Conservation (phyloP, 805 yeast species). For the Yamadazyma philogaea region DNA sequence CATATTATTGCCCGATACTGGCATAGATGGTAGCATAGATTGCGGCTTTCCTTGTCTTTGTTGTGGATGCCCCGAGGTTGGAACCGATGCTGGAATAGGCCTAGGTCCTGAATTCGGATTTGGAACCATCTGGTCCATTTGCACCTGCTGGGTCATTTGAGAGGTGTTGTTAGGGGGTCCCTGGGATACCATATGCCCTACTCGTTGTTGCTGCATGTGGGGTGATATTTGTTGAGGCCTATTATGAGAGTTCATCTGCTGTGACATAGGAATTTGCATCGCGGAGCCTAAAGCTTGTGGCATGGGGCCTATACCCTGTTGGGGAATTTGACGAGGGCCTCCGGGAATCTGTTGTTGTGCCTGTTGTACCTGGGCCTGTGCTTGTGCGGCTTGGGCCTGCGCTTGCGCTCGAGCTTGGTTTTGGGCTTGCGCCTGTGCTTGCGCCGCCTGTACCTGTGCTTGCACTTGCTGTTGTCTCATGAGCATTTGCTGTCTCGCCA, state of each 20-base stretch:
- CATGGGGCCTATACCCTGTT: slow-evolving; percentile 3
- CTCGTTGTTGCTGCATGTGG: background rate
- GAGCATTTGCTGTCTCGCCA: slow-evolving; percentile 4
- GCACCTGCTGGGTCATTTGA: slow-evolving; percentile 1
- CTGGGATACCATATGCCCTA: background rate
- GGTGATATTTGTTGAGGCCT: slow-evolving; percentile 4
- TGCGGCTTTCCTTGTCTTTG: slow-evolving; percentile 6
- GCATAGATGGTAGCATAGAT: background rate
- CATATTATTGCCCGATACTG: slow-evolving; percentile 1
- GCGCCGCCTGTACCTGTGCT: slow-evolving; percentile 3
- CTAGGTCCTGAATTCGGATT: background rate
- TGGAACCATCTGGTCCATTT: slow-evolving; percentile 3
- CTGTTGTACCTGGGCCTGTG: slow-evolving; percentile 1
- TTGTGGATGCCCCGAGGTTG: background rate
- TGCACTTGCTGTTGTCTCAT: slow-evolving; percentile 6
- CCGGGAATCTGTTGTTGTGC: slow-evolving; percentile 4
- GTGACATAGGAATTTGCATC: slow-evolving; percentile 1
- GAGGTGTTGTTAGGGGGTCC: slow-evolving; percentile 3
- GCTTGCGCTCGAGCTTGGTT: slow-evolving; percentile 3
- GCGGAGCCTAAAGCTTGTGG: slow-evolving; percentile 3
- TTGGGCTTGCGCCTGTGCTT: slow-evolving; percentile 6
- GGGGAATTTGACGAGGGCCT: slow-evolving; percentile 1
- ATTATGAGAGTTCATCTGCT: slow-evolving; percentile 2
- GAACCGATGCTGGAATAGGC: background rate
- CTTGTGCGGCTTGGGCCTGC: background rate